phyloP scores from a whole-genome alignment of 1,284 basidiomycete genomes.

The Ganoderma boninense region DNA sequence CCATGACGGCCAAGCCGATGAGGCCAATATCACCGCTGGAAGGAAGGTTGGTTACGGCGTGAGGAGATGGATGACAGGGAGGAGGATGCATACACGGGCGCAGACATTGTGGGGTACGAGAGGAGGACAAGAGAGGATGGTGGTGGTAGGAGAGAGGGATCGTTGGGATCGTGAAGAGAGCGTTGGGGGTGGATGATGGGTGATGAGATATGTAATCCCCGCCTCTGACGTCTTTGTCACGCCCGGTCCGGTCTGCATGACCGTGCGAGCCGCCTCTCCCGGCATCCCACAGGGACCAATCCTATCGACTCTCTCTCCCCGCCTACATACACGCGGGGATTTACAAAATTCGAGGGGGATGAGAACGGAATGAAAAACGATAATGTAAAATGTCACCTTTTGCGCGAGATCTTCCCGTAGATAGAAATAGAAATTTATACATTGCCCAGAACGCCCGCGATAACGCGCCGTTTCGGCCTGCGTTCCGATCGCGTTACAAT shows the following conservation, averaged over 20 bases:
- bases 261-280: constrained; percentile 33
- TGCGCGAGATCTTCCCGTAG: too few species aligned
- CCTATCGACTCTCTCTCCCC: neutral
- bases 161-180: constrained; percentile 26
- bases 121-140: constrained; percentile 37
- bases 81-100: constrained; percentile 48
- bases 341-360: too few species aligned
- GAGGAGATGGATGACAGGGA: constrained; percentile 14
- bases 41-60: constrained; percentile 18
- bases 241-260: constrained; percentile 33
- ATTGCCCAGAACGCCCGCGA: too few species aligned
- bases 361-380: too few species aligned
- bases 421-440: too few species aligned
- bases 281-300: constrained; percentile 21
- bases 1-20: constrained; percentile 98
- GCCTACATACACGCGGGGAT: too few species aligned
- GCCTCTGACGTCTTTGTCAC: constrained; percentile 39
- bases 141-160: constrained; percentile 39
- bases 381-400: too few species aligned
- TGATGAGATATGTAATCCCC: constrained; percentile 44
- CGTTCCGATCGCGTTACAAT: too few species aligned
- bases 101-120: constrained; percentile 48
- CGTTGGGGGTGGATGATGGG: constrained; percentile 40
- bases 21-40: constrained; percentile 89
- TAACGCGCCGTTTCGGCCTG: too few species aligned